Percentiles rank a stretch among this genome's conserved stretches.
These are phyloP conservation scores for Leccinum obscurum DNA, from an alignment of 768 basidiomycete species.

Conservation along the genomic window DNA sequence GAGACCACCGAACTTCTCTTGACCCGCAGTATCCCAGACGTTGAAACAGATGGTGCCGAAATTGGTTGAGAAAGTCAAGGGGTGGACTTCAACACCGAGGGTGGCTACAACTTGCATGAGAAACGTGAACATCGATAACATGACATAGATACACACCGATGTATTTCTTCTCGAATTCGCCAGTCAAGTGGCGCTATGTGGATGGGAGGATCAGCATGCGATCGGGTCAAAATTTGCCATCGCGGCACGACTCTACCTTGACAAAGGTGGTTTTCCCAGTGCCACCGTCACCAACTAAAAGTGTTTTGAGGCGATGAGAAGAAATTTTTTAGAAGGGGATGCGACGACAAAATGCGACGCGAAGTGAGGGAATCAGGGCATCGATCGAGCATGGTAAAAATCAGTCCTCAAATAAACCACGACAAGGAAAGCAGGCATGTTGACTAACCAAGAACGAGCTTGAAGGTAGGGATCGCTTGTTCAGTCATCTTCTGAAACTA, in stretches of 20 bases:
- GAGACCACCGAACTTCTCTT: conserved; percentile 99
- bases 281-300: conserved; percentile 89
- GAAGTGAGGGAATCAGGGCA: conserved; percentile 30
- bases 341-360: conserved; percentile 13
- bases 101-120: conserved; percentile 63
- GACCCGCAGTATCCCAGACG: conserved; percentile 99
- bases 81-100: conserved; percentile 99
- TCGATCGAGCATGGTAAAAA: conserved; percentile 52
- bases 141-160: conserved; percentile 63
- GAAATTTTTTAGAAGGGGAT: background rate
- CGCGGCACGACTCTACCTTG: conserved; percentile 60
- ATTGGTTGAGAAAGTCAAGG: conserved; percentile 94
- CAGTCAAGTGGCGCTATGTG: conserved; percentile 90
- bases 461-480: conserved; percentile 80
- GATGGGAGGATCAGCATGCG: conserved; percentile 53
- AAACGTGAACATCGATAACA: conserved; percentile 14
- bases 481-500: conserved; percentile 38
- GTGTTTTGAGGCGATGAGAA: conserved; percentile 1
- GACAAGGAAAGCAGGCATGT: background rate
- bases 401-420: conserved; percentile 18
- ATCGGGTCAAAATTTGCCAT: conserved; percentile 38
- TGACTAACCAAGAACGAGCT: conserved; percentile 92
- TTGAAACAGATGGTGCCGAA: conserved; percentile 99
- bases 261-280: conserved; percentile 99
- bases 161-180: conserved; percentile 99